phyloP scores from a whole-genome alignment of 108 stramenopile species.

The Nannochloropsis gaditana region DNA sequence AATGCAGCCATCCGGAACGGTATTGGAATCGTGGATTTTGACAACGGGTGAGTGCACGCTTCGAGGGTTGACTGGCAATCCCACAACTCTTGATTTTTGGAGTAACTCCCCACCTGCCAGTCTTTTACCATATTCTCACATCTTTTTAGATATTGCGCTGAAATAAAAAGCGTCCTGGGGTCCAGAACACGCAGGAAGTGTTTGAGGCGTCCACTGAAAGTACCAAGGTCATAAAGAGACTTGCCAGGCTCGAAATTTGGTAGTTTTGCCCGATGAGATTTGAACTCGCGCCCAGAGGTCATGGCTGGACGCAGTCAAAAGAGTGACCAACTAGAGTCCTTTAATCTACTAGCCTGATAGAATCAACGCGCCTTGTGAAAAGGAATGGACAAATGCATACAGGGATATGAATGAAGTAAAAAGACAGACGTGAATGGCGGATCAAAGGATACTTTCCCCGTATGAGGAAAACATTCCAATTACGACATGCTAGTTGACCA shows the following conservation, averaged over 20 bases:
- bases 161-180: background rate
- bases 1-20: slow-evolving; percentile 28
- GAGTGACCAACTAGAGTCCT: no score
- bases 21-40: slow-evolving; percentile 22
- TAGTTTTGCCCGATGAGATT: background rate
- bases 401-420: no score
- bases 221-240: background rate
- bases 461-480: no score
- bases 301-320: no score
- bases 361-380: no score
- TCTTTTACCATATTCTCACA: background rate
- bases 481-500: no score
- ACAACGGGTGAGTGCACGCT: slow-evolving; percentile 22
- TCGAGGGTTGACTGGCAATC: slow-evolving; percentile 18
- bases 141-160: background rate
- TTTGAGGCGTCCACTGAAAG: background rate
- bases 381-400: no score
- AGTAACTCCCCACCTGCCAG: background rate
- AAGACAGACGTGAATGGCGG: no score
- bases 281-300: no score
- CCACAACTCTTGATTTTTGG: background rate
- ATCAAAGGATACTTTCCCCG: no score
- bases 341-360: no score
- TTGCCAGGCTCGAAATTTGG: background rate
- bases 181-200: background rate